phyloP scores from a whole-genome alignment of 805 yeast species.

The Clavispora phyllophila region DNA sequence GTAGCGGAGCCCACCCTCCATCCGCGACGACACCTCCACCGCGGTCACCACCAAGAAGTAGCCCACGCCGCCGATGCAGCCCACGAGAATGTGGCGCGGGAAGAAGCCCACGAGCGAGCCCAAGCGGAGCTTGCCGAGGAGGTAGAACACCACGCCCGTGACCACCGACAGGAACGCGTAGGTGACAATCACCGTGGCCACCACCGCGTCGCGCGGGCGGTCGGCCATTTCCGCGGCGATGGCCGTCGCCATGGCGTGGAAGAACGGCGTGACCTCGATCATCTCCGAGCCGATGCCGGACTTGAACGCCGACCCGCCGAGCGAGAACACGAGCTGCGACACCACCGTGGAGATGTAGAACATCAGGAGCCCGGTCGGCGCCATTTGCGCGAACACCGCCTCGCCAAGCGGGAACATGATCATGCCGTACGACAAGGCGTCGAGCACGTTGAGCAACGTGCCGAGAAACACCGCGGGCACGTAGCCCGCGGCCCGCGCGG shows the following conservation, averaged over 20 bases:
- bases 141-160: conserved; percentile 77
- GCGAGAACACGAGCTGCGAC: conserved; percentile 80
- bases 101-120: conserved; percentile 92
- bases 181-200: conserved; percentile 83
- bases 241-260: conserved; percentile 86
- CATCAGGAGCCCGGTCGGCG: conserved; percentile 89
- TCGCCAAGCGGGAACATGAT: conserved; percentile 91
- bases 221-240: conserved; percentile 51
- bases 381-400: conserved; percentile 68
- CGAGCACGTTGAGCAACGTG: conserved; percentile 76
- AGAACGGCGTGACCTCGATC: conserved; percentile 99
- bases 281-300: conserved; percentile 96
- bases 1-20: conserved; percentile 70
- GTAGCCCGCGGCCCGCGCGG: conserved; percentile 40
- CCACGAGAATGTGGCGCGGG: conserved; percentile 93
- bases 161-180: conserved; percentile 79
- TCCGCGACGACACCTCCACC: conserved; percentile 79
- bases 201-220: conserved; percentile 45
- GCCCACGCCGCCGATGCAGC: conserved; percentile 98
- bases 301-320: conserved; percentile 86
- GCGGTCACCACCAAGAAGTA: conserved; percentile 88
- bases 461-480: conserved; percentile 86
- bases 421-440: conserved; percentile 96
- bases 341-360: conserved; percentile 89
- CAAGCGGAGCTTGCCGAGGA: conserved; percentile 70